Evolutionary conservation across 2,329 filamentous ascomycete genomes (phyloP).

Genomic region (Calonectria pauciramosa): DNA sequence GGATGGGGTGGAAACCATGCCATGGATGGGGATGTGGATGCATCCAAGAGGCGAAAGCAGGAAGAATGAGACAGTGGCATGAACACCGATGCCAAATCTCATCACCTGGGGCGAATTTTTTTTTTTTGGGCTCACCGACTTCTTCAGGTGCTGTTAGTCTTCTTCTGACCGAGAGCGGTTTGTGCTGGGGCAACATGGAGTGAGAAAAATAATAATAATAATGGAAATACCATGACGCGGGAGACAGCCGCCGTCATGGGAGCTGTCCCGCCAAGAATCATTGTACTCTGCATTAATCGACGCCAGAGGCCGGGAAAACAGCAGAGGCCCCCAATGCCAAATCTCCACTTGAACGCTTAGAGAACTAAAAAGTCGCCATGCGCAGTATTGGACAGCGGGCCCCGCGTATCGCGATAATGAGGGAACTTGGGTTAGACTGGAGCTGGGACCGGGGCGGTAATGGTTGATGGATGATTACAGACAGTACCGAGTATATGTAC

Average conservation of each 20-base stretch:
- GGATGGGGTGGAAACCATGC: conserved; percentile 7
- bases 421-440: conserved; percentile 7
- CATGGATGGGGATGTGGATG: conserved; percentile 11
- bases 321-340: conserved; percentile 2
- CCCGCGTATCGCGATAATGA: conserved; percentile 17
- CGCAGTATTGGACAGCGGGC: background rate
- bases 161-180: background rate
- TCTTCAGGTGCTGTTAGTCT: background rate
- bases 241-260: background rate
- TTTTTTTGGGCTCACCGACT: background rate
- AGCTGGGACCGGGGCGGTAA: conserved; percentile 14
- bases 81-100: background rate
- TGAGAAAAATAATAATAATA: background rate
- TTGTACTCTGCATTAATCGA: conserved; percentile 3
- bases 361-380: conserved; percentile 9
- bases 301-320: background rate
- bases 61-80: background rate
- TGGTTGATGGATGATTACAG: conserved; percentile 12
- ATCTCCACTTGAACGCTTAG: conserved; percentile 19
- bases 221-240: too few relatives aligned
- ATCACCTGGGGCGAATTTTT: background rate
- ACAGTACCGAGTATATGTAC: conserved; percentile 17
- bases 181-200: too few relatives aligned
- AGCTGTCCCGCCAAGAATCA: background rate
- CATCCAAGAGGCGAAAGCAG: conserved; percentile 1